These are phyloP conservation scores for Physcia stellaris DNA, from an alignment of 495 filamentous ascomycete genomes.

Conservation along the genomic window DNA sequence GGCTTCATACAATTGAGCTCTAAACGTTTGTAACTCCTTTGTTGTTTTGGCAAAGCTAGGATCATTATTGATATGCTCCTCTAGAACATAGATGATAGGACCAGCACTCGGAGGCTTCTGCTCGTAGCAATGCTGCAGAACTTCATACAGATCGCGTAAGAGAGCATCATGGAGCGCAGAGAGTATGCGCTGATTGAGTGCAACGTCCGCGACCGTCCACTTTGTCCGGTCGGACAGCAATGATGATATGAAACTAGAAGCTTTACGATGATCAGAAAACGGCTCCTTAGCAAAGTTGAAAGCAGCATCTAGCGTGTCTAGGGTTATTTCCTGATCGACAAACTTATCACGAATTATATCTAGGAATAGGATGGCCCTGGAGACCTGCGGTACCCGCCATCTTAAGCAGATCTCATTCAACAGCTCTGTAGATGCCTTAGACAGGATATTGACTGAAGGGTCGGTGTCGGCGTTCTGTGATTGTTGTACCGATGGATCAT, in stretches of 20 bases:
- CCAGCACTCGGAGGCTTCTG: constrained; percentile 64
- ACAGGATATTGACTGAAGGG: constrained; percentile 51
- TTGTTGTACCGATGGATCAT: constrained; percentile 40
- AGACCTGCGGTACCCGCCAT: constrained; percentile 83
- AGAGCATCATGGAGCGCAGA: constrained; percentile 66
- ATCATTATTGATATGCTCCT: constrained; percentile 71
- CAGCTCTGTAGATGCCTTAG: constrained; percentile 69
- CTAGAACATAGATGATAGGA: constrained; percentile 67
- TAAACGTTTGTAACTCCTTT: constrained; percentile 55
- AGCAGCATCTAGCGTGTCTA: constrained; percentile 67
- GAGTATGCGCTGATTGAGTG: constrained; percentile 60
- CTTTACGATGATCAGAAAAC: constrained; percentile 41
- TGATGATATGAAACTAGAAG: constrained; percentile 28
- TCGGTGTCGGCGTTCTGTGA: constrained; percentile 37
- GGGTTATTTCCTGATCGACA: constrained; percentile 66
- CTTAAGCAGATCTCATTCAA: constrained; percentile 72
- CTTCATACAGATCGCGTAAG: constrained; percentile 74
- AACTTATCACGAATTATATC: constrained; percentile 80
- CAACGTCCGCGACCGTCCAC: constrained; percentile 75
- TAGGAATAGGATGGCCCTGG: constrained; percentile 65
- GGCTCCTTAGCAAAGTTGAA: constrained; percentile 71
- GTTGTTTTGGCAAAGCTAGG: constrained; percentile 54
- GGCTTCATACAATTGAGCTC: constrained; percentile 53
- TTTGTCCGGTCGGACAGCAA: constrained; percentile 41
- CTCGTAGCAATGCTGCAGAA: constrained; percentile 79